Base-by-base conservation (phyloP, 805 yeast species). In the Ogataea methanolica region DNA sequence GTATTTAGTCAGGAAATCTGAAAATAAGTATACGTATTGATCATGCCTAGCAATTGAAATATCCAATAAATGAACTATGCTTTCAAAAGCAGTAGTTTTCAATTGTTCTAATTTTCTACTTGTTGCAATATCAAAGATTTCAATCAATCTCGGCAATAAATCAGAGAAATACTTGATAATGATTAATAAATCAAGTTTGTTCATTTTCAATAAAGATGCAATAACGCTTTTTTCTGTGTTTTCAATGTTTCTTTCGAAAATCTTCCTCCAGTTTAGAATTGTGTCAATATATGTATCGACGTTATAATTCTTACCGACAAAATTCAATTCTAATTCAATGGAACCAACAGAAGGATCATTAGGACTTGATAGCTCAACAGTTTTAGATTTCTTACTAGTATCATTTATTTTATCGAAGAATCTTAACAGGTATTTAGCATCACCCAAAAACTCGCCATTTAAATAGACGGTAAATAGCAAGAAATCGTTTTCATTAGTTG, bases 291-390 rank as follows among this genome's bases (percentile, higher is more conserved):
- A 66, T 6, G 67, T 44, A 49, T 83, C 88, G 17, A 80, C 66
- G 56, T 86, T 85, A 66, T 70, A 85, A 15, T 69, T 62, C 54
- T 76, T 83, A 23, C 96, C 96, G 46, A 82, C 79, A 61, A 85
- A 88, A 44, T 77, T 81, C 0, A 86, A 70, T 16, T 76, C 71
- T 17, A 86, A 56, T 53, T 84, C 85, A 41, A 74, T 49, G 2
- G 64, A 49, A 21, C 70, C 77, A 29, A 72, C 57, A 23, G 73
- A 68, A 36, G 67, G 71, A n/a, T 77, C 74, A 38, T 72, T 61
- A 17, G 67, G 51, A 19, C 68, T 67, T 48, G 38, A 62, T 2
- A 78, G 65, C 49, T 80, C 79, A 47, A 79, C 59, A 3, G 61
- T 60, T 38, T 73, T 71, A 44, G 71, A 69, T 50, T 72, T 74